These are phyloP conservation scores for Abortiporus biennis DNA, from an alignment of 1,284 basidiomycete genomes.

Conservation along the genomic window DNA sequence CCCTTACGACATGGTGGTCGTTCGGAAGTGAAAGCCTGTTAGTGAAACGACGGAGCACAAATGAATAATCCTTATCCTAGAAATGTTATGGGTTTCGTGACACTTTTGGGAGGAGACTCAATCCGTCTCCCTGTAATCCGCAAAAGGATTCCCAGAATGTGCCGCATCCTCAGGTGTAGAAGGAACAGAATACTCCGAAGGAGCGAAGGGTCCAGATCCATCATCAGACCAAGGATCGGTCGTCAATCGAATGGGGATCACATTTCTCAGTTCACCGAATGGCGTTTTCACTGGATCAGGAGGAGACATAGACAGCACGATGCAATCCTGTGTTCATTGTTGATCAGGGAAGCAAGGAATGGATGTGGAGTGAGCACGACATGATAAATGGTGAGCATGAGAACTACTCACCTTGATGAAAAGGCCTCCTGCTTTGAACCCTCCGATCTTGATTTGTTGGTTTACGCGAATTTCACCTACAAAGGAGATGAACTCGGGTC, in stretches of 20 bases:
- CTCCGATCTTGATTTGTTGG: slow-evolving; percentile 41
- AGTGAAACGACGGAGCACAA: too few species aligned
- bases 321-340: slow-evolving; percentile 42
- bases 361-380: slow-evolving; percentile 1
- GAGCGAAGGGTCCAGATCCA: slow-evolving; percentile 14
- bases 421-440: slow-evolving; percentile 61
- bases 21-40: too few species aligned
- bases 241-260: slow-evolving; percentile 58
- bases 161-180: slow-evolving; percentile 14
- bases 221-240: slow-evolving; percentile 56
- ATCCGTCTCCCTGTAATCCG: slow-evolving; percentile 1
- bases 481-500: slow-evolving; percentile 53
- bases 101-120: too few species aligned
- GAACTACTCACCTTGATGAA: slow-evolving; percentile 45
- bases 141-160: not conserved
- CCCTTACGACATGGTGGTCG: too few species aligned
- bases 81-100: too few species aligned
- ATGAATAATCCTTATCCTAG: too few species aligned
- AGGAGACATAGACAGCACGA: slow-evolving; percentile 55
- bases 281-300: slow-evolving; percentile 46
- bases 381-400: too few species aligned
- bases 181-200: slow-evolving; percentile 19
- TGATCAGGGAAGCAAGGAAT: not conserved
- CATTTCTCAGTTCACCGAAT: slow-evolving; percentile 52
- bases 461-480: slow-evolving; percentile 53